Evolutionary conservation across 164 flowering plant genomes (phyloP).

Genomic region (Litsea cubeba): DNA sequence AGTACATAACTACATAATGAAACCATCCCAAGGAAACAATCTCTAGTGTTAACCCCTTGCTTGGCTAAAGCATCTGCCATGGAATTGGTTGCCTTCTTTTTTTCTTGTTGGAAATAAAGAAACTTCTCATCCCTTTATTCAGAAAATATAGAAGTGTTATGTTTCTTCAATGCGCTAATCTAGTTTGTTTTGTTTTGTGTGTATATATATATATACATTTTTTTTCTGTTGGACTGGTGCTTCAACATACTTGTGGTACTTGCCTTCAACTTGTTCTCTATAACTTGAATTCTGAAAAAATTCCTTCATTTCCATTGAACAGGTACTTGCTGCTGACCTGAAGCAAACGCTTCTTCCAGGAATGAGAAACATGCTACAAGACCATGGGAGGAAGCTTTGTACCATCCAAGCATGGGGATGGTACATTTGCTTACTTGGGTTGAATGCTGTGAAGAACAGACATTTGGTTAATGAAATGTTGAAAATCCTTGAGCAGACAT

Average conservation of each 20-base stretch:
- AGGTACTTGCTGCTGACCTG: constrained; percentile 52
- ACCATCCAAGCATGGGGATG: constrained; percentile 77
- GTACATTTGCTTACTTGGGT: constrained; percentile 66
- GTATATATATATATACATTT: not conserved
- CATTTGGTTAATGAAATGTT: constrained; percentile 69
- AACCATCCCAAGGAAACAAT: too few species aligned
- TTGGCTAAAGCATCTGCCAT: too few species aligned
- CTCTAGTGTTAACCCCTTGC: too few species aligned
- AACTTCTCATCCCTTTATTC: not conserved
- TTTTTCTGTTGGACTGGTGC: not conserved
- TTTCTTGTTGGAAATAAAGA: not conserved
- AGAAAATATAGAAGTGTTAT: not conserved
- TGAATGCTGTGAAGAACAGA: constrained; percentile 40
- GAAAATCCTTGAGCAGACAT: constrained; percentile 58
- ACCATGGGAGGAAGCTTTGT: constrained; percentile 46
- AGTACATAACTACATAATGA: too few species aligned
- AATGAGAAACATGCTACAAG: constrained; percentile 46
- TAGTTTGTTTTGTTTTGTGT: not conserved
- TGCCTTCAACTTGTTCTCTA: not conserved
- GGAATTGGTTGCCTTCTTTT: too few species aligned
- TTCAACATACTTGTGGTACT: not conserved
- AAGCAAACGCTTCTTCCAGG: constrained; percentile 44
- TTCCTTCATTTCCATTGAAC: constrained; percentile 14
- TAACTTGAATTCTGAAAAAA: not conserved
- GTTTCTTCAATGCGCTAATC: not conserved